These are phyloP conservation scores for Cladophialophora bantiana DNA, from an alignment of 2,329 filamentous ascomycete species.

Conservation along the genomic window DNA sequence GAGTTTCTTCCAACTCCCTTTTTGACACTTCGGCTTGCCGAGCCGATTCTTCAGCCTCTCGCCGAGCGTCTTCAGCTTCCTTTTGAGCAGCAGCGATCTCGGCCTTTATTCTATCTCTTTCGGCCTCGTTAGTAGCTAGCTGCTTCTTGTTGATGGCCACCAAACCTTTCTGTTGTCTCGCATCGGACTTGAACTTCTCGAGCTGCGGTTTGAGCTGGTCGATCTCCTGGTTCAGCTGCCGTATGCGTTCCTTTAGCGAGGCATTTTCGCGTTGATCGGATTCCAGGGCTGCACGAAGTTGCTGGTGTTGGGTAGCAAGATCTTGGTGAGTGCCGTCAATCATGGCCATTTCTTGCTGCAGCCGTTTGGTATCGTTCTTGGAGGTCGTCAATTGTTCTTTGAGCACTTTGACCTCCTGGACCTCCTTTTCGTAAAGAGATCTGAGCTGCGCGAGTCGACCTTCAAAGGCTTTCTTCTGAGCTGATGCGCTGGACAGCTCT, in stretches of 20 bases:
- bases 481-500: constrained; percentile 78
- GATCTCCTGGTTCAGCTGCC: constrained; percentile 80
- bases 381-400: constrained; percentile 82
- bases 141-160: constrained; percentile 99
- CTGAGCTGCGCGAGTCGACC: constrained; percentile 84
- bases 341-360: constrained; percentile 82
- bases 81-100: constrained; percentile 74
- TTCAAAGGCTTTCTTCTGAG: constrained; percentile 94
- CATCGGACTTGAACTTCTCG: constrained; percentile 90
- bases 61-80: constrained; percentile 65
- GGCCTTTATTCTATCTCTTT: constrained; percentile 83
- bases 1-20: constrained; percentile 37
- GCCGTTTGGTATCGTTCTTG: constrained; percentile 79
- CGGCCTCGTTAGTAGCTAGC: constrained; percentile 82
- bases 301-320: constrained; percentile 80
- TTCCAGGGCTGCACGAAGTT: constrained; percentile 75
- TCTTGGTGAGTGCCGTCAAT: constrained; percentile 83
- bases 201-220: constrained; percentile 85
- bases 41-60: constrained; percentile 54
- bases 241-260: constrained; percentile 84
- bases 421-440: constrained; percentile 90
- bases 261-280: constrained; percentile 89
- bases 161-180: constrained; percentile 92
- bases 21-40: constrained; percentile 53
- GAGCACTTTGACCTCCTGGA: constrained; percentile 80